Percentiles rank a stretch among this genome's conserved stretches.
Conservation (phyloP, 805 yeast genomes). For the Ogataea populi-albae region DNA sequence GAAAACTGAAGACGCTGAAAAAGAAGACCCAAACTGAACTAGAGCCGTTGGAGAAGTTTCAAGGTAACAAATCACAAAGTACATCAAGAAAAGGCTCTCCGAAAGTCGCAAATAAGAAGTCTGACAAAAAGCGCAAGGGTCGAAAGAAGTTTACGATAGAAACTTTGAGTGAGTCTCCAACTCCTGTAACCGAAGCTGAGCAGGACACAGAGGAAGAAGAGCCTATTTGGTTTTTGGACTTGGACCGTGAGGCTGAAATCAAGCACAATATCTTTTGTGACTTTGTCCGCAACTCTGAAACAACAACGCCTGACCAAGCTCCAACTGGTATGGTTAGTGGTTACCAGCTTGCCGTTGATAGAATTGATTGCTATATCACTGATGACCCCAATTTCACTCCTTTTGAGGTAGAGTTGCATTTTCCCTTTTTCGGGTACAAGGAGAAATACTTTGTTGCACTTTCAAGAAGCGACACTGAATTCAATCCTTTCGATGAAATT, state of each 20-base stretch:
- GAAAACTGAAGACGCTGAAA: conserved; percentile 11
- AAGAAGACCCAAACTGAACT: conserved; percentile 6
- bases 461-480: conserved; percentile 51
- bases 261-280: conserved; percentile 21
- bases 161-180: too few species aligned
- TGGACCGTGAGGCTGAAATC: conserved; percentile 17
- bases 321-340: conserved; percentile 21
- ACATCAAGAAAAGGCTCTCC: conserved; percentile 1
- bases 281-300: conserved; percentile 18
- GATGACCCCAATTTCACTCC: conserved; percentile 28
- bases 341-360: conserved; percentile 17
- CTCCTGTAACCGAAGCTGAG: too few species aligned
- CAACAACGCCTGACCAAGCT: conserved; percentile 4
- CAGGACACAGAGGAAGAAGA: conserved; percentile 7
- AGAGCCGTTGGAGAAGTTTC: conserved; percentile 4
- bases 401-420: conserved; percentile 28
- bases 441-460: conserved; percentile 49
- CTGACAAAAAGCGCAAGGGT: conserved; percentile 1
- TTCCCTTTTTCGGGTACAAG: conserved; percentile 43
- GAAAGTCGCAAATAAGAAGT: conserved; percentile 1
- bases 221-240: conserved; percentile 25
- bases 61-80: conserved; percentile 4
- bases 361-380: conserved; percentile 25
- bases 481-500: conserved; percentile 63
- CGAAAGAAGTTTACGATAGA: too few species aligned